Conservation (phyloP, 2,329 filamentous ascomycete species). For the Fusarium foetens region DNA sequence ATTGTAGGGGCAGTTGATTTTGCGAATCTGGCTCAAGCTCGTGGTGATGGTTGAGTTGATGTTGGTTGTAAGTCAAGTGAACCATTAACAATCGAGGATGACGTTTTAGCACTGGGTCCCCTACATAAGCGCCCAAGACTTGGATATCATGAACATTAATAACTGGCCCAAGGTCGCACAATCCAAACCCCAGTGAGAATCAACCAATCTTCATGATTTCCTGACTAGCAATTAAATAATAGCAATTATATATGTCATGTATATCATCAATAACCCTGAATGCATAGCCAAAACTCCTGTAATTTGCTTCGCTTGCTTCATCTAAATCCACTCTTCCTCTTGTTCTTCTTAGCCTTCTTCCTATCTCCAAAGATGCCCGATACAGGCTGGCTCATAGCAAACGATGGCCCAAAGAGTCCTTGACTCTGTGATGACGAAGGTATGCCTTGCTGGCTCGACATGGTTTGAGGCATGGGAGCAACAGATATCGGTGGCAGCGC, state of each 20-base stretch:
- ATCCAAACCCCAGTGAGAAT: background rate
- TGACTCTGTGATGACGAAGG: conserved; percentile 51
- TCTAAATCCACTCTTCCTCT: conserved; percentile 56
- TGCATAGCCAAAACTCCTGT: background rate
- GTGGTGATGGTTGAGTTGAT: conserved; percentile 13
- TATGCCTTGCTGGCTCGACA: conserved; percentile 51
- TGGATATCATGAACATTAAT: conserved; percentile 20
- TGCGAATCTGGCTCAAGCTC: background rate
- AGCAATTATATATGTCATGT: background rate
- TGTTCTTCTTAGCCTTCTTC: conserved; percentile 56
- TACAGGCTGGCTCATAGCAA: conserved; percentile 59
- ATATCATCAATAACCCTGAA: background rate
- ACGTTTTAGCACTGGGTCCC: conserved; percentile 32
- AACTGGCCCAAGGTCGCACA: background rate
- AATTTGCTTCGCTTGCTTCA: conserved; percentile 27
- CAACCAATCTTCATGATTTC: background rate
- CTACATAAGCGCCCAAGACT: conserved; percentile 5
- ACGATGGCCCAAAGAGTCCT: conserved; percentile 41
- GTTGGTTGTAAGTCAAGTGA: conserved; percentile 34
- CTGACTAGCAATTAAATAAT: background rate
- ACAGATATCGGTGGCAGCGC: conserved; percentile 28
- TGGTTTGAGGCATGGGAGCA: conserved; percentile 42
- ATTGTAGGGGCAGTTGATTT: background rate
- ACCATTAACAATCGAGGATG: conserved; percentile 24
- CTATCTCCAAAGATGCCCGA: conserved; percentile 59